Percentiles rank a stretch among this genome's conserved stretches.
phyloP scores from a whole-genome alignment of 768 basidiomycete species.

The Russula ochroleuca region DNA sequence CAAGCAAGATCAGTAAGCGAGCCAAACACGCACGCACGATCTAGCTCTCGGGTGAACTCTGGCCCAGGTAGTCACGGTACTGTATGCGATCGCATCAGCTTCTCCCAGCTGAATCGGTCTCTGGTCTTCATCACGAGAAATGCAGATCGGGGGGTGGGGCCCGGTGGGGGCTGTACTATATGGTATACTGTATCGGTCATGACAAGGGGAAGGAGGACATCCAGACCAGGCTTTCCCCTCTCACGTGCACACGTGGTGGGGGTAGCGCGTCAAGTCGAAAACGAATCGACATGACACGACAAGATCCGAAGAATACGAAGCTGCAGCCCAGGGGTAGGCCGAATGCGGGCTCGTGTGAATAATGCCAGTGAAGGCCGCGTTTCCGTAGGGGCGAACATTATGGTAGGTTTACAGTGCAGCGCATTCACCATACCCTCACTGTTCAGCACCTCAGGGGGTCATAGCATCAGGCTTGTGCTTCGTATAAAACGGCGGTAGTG shows the following conservation, averaged over 20 bases:
- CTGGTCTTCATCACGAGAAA: not conserved
- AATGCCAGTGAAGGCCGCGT: too few relatives aligned
- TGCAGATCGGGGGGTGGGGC: not conserved
- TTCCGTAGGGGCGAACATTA: too few relatives aligned
- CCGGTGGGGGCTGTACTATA: too few relatives aligned
- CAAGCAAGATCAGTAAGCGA: not conserved
- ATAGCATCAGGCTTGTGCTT: too few relatives aligned
- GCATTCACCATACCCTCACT: too few relatives aligned
- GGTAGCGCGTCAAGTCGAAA: not conserved
- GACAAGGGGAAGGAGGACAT: not conserved
- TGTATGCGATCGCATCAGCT: not conserved
- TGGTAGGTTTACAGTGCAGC: too few relatives aligned
- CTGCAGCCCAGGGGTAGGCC: not conserved
- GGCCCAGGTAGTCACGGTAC: not conserved
- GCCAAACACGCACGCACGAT: not conserved
- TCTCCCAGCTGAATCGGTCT: not conserved
- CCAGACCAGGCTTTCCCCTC: not conserved
- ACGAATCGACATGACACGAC: not conserved
- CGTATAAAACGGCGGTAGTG: too few relatives aligned
- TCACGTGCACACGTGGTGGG: not conserved
- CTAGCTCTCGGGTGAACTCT: not conserved
- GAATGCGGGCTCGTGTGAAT: not conserved
- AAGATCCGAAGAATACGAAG: not conserved
- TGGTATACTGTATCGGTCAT: constrained; percentile 1
- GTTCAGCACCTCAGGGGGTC: too few relatives aligned